Conservation (phyloP, 2,329 filamentous ascomycete genomes). For the Thielaviopsis cerberus region DNA sequence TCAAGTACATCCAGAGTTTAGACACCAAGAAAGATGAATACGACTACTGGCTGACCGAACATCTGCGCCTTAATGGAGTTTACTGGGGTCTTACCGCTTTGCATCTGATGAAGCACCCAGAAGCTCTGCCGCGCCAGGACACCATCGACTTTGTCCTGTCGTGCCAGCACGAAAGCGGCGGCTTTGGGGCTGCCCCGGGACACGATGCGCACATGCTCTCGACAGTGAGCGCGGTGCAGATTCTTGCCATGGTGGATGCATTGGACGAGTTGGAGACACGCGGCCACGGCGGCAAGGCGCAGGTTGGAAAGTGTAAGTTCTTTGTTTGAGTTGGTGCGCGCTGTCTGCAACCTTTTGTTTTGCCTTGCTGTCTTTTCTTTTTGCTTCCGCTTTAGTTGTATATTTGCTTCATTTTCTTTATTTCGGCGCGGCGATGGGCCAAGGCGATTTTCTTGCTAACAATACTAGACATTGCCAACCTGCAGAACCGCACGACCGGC, state of each 20-base stretch:
- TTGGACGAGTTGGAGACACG: conserved; percentile 62
- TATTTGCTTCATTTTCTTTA: no score
- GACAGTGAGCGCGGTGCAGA: conserved; percentile 87
- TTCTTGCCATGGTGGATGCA: conserved; percentile 70
- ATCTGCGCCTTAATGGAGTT: conserved; percentile 81
- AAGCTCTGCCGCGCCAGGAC: conserved; percentile 61
- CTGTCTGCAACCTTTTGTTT: no score
- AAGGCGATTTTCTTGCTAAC: conserved; percentile 12
- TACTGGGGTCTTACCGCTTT: conserved; percentile 91
- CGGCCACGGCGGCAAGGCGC: conserved; percentile 45
- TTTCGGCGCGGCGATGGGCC: no score
- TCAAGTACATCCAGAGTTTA: conserved; percentile 81
- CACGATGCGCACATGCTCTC: conserved; percentile 95
- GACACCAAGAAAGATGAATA: conserved; percentile 86
- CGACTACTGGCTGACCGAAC: conserved; percentile 95
- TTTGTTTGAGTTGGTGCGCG: no score
- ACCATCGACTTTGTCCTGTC: conserved; percentile 87
- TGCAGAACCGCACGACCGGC: conserved; percentile 66
- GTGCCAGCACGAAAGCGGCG: conserved; percentile 76
- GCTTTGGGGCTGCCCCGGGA: conserved; percentile 81
- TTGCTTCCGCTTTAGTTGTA: no score
- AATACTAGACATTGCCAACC: conserved; percentile 48
- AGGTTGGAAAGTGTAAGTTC: conserved; percentile 60
- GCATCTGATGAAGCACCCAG: conserved; percentile 62
- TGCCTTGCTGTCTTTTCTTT: conserved; percentile 8